Base-by-base conservation (phyloP, 257 asterid species). In the Gentiana dahurica region DNA sequence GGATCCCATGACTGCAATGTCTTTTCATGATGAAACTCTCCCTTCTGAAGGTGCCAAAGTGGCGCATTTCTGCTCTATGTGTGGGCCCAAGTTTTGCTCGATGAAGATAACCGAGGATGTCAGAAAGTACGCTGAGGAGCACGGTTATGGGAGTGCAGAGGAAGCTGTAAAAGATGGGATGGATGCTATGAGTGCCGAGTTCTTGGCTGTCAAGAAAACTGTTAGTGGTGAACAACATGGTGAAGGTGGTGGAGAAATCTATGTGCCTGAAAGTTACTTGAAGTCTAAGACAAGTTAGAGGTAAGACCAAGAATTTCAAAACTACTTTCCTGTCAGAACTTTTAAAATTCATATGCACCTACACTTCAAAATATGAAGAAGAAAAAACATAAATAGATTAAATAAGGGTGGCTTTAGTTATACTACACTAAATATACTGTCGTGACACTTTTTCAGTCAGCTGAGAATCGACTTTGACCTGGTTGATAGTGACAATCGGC, bases 41-140 rank as follows among this genome's bases (percentile, higher is more conserved):
- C 98, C 98, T 6, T 74, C 98, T 7, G 98, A 90, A 8, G 98
- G 96, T n/a, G 96, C 98, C 50, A 90, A 90, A 62, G 98, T 90
- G 56, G 98, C 96, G 0, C 98, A 90, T 65, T 90, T 90, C 81
- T 90, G 96, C 79, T 90, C 98, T 0, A 84, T 90, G 96, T 90
- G 98, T 33, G 96, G 96, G 11, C 98, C 98, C 3, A 90, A 87
- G 82, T 90, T 90, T 52, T 90, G 96, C 35, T 90, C 98, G 0
- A 90, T 90, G 98, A 91, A 87, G 83, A 91, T 91, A 58, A 91
- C 98, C 0, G 95, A 91, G 82, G 98, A 91, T 57, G 95, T 91
- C 3, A 77, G 98, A 68, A 87, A 77, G 58, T 87, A 87, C 0
- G 98, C 98, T 0, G 98, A 91, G 81, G 85, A 79, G 77, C 94